Evolutionary conservation across 78 protist species (phyloP), one percentile per base, ranked within the genome.

Genomic region (Polysphondylium violaceum): DNA sequence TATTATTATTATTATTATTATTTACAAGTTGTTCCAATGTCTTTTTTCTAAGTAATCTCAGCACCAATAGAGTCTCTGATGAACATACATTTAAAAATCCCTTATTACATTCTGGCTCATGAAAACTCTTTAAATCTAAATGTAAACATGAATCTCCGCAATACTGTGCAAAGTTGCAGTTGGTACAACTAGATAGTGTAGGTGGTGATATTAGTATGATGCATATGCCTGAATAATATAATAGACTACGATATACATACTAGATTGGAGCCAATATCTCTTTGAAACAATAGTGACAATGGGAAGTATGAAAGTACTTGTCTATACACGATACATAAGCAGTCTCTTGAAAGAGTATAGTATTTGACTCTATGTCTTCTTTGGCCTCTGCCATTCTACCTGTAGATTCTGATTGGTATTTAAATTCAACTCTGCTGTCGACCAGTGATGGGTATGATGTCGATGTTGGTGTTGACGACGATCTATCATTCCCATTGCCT

Each of bases 221-320:
- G 11, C 7, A 12, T 47, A 12, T 47, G 53, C 7, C 11, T 11
- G 53, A 72, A n/a, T 44, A 72, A 17, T 72, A 72, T 50, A 31
- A 21, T 44, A 16, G 38, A 19, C 38, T 3, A 44, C 41, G 8
- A n/a, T 6, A 53, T 55, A 79, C 88, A n/a, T 79, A 79, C 88
- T 56, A 81, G n/a, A 81, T 69, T 27, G 90, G 90, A 43, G 78
- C 38, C 8, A 81, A 69, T 56, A 69, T 69, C 35, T 81, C 90
- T 81, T 81, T 81, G 31, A 69, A 81, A 41, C 90, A 81, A 58
- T 81, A 40, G n/a, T 81, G 76, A 31, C 90, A 81, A 69, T 69
- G 16, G 8, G 44, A 35, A 6, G 90, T 69, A 56, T 69, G 58
- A 14, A 41, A 55, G 21, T 29, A 31, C 27, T 71, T 73, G 40